Base-by-base conservation (phyloP, 495 filamentous ascomycete species). In the Hyaloscypha variabilis region DNA sequence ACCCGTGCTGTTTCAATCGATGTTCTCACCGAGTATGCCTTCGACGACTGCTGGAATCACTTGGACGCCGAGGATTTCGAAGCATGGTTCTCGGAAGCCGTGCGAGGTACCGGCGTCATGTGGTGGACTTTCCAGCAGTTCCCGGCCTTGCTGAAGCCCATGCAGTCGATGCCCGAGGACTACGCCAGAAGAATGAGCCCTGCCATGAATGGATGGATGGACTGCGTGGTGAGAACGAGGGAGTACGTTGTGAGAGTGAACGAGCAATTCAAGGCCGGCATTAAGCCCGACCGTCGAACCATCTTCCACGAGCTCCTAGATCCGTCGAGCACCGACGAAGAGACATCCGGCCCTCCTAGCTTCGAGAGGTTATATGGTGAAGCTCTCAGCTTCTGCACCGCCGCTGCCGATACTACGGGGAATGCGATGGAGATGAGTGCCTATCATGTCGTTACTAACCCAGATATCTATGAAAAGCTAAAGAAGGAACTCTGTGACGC, bases 361-460 rank as follows among this genome's bases (percentile, higher is more conserved):
- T 53, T 68, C 13, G 65, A 67, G 5, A 63, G 71, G 34, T 60
- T 76, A 65, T 59, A 73, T 36, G 73, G 72, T 39, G 78, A 79
- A 62, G 75, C 74, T 1, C 72, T 71, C 25, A 71, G 67, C 26
- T 50, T 80, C 13, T 66, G 76, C 11, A 74, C 64, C 3, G 79
- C 76, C 3, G 74, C 76, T 0, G 61, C 76, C 0, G 79, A 80
- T 59, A 82, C 78, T 0, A 80, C 79, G 1, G 78, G 76, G 1
- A 75, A 77, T 64, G 76, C 79, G 0, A 66, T 75, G 58, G 76
- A 67, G 0, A 67, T 78, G n/a, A 73, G 77, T 26, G 52, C 72
- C 1, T 80, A 76, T 55, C 67, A 80, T 46, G 71, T 78, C 10
- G 60, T 80, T 10, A 50, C 49, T n/a, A 75, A 74, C 56, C 73